phyloP scores from a whole-genome alignment of 257 asterid species.

The Petrea volubilis region DNA sequence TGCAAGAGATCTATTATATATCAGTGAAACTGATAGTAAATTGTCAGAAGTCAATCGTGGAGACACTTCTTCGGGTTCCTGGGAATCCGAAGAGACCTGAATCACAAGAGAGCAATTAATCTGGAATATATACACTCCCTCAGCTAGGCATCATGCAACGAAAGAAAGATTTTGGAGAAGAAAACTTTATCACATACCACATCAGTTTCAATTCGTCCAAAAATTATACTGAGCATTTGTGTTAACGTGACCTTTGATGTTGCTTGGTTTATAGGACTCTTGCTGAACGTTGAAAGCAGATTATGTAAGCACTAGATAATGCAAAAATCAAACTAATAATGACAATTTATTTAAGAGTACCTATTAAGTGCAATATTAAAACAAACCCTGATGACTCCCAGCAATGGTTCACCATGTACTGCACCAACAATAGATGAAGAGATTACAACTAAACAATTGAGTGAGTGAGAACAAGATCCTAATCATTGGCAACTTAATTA shows the following conservation, averaged over 20 bases:
- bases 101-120: slow-evolving; percentile 28
- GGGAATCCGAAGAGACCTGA: slow-evolving; percentile 58
- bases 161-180: slow-evolving; percentile 8
- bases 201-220: slow-evolving; percentile 83
- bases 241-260: slow-evolving; percentile 94
- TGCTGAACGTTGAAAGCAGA: slow-evolving; percentile 62
- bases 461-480: not conserved
- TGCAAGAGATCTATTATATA: slow-evolving; percentile 45
- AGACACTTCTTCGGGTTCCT: slow-evolving; percentile 43
- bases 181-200: slow-evolving; percentile 46
- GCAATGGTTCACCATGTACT: slow-evolving; percentile 95
- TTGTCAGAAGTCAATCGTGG: slow-evolving; percentile 39
- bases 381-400: slow-evolving; percentile 88
- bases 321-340: slow-evolving; percentile 22
- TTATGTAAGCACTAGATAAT: slow-evolving; percentile 33
- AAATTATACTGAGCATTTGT: slow-evolving; percentile 85
- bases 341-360: slow-evolving; percentile 41
- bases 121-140: slow-evolving; percentile 8
- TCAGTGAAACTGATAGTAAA: slow-evolving; percentile 43
- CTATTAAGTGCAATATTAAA: slow-evolving; percentile 92
- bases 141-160: slow-evolving; percentile 16
- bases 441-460: slow-evolving; percentile 15
- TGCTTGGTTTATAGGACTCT: slow-evolving; percentile 97
- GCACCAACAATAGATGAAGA: slow-evolving; percentile 40
- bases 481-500: not conserved